Evolutionary conservation across 345 rosid species (phyloP).

Genomic region (Angophora floribunda): DNA sequence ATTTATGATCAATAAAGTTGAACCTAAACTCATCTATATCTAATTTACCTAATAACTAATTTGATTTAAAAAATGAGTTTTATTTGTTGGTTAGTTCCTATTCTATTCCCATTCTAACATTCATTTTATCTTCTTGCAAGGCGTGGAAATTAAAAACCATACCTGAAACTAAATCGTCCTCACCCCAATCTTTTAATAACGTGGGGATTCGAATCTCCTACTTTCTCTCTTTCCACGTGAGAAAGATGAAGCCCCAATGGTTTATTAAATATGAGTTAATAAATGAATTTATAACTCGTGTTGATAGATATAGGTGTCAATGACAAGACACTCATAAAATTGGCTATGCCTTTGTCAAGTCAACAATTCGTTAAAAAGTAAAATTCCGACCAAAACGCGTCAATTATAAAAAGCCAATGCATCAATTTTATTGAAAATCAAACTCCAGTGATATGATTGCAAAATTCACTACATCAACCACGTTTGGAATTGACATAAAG

Average conservation of each 20-base stretch:
- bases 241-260: too few relatives aligned
- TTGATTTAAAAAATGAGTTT: too few relatives aligned
- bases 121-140: too few relatives aligned
- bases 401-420: fast-evolving
- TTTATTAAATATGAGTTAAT: too few relatives aligned
- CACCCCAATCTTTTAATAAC: too few relatives aligned
- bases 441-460: background rate
- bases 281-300: background rate
- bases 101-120: too few relatives aligned
- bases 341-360: fast-evolving
- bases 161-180: too few relatives aligned
- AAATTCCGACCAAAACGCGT: background rate
- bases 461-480: background rate
- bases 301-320: fast-evolving
- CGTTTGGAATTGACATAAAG: background rate
- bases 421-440: background rate
- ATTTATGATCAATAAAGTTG: too few relatives aligned
- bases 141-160: too few relatives aligned
- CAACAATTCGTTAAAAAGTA: background rate
- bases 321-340: background rate
- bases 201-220: too few relatives aligned
- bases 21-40: background rate
- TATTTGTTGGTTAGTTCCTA: too few relatives aligned
- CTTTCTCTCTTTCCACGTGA: too few relatives aligned
- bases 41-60: background rate